Evolutionary conservation across 805 yeast species (phyloP), one percentile per base, ranked within the genome.

Genomic region (Zygosaccharomyces siamensis): DNA sequence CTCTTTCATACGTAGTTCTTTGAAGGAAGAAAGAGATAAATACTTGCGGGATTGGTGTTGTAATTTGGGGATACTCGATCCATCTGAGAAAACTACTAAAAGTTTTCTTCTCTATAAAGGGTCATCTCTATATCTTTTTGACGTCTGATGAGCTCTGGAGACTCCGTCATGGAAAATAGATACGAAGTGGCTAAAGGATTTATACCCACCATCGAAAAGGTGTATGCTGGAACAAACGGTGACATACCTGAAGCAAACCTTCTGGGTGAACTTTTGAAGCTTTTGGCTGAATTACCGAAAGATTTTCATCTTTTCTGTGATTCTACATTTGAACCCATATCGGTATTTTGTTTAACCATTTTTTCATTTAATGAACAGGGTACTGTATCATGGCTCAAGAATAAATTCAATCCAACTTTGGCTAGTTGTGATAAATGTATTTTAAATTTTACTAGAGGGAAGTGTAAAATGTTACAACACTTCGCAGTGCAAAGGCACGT

Each of bases 251-350:
- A 66, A 39, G 61, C 68, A 6, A 54, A 50, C 20, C 48, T 62
- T 38, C 61, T 78, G 31, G 72, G 72, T 39, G 72, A 69, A 26
- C 62, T 77, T 38, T 63, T 75, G 52, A 61, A 68, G 39, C 67
- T 66, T 48, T 55, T 72, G 8, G 59, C 69, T 4, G 50, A 55
- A 28, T 50, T 66, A 21, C 62, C 66, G 5, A 53, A 53, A 12
- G 64, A 61, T 21, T 57, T 49, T 35, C 86, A 84, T 54, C 65
- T 78, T 56, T 84, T 81, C 61, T 83, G 89, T 63, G 77, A 81
- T 57, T 68, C 69, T 7, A 62, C 63, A 27, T 67, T 77, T 50
- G 69, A 67, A 37, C 76, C 79, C 2, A 71, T 80, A 18, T 70
- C 84, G 7, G 71, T 75, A 11, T 82, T 82, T 58, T 68, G 76